A percentile compares a stretch with the other conserved stretches of the same genome.
Evolutionary conservation across 768 basidiomycete genomes (phyloP).

Genomic region (Lactifluus echinatus): DNA sequence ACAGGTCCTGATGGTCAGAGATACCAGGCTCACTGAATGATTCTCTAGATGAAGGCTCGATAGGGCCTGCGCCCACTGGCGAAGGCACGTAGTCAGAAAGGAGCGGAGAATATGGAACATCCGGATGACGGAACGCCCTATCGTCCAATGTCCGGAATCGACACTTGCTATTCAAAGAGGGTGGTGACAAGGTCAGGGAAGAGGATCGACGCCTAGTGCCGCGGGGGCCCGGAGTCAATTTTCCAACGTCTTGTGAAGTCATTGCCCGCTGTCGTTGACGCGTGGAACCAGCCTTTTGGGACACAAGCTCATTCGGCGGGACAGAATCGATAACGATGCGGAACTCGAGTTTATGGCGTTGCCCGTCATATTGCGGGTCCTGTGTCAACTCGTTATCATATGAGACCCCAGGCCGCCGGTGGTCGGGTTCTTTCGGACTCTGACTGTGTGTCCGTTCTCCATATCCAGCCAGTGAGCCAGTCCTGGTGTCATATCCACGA

Average conservation of each 20-base stretch:
- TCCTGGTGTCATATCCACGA: neutral
- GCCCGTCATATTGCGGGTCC: neutral
- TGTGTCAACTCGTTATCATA: neutral
- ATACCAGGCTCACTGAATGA: neutral
- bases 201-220: neutral
- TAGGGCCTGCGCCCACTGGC: neutral
- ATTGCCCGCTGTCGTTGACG: neutral
- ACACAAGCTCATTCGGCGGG: neutral
- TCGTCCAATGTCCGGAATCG: constrained; percentile 7
- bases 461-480: neutral
- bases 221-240: neutral
- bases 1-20: neutral
- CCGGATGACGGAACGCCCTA: constrained; percentile 12
- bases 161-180: neutral
- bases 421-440: neutral
- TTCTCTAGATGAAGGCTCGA: neutral
- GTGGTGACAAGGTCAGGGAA: neutral
- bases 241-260: neutral
- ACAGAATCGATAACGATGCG: neutral
- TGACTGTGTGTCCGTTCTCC: neutral
- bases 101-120: constrained; percentile 10
- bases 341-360: neutral
- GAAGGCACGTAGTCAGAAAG: neutral
- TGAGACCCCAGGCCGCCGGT: neutral
- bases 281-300: neutral